These are phyloP conservation scores for Claviceps sp. DNA, from an alignment of 2,329 filamentous ascomycete genomes.

Conservation along the genomic window DNA sequence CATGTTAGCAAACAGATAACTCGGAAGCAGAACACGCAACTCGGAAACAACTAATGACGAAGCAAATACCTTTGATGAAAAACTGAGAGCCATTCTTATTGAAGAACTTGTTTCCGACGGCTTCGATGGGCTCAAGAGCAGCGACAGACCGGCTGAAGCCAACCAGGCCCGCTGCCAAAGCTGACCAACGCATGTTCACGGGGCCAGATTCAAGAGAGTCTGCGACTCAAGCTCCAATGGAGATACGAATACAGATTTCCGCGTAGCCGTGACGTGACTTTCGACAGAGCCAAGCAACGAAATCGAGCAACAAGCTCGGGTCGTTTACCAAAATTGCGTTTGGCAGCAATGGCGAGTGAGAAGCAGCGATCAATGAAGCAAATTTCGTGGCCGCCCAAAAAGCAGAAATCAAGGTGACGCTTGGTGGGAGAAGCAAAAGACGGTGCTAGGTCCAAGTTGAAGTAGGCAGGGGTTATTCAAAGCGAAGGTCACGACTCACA, in stretches of 20 bases:
- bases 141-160: conserved; percentile 19
- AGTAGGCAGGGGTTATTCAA: background rate
- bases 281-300: background rate
- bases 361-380: background rate
- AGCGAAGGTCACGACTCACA: background rate
- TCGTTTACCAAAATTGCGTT: background rate
- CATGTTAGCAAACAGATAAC: background rate
- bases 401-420: background rate
- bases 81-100: conserved; percentile 67
- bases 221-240: no score
- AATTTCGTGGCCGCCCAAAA: conserved; percentile 2
- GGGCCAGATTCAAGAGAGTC: background rate
- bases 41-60: background rate
- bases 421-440: conserved; percentile 1
- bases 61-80: conserved; percentile 60
- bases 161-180: conserved; percentile 20
- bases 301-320: background rate
- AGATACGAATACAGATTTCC: no score
- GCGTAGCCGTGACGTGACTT: background rate
- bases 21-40: background rate
- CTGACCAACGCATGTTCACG: conserved; percentile 25
- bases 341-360: background rate
- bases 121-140: conserved; percentile 35
- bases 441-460: background rate
- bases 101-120: conserved; percentile 74